Evolutionary conservation across 2,329 filamentous ascomycete species (phyloP).

Genomic region (Atkinsonella texensis): DNA sequence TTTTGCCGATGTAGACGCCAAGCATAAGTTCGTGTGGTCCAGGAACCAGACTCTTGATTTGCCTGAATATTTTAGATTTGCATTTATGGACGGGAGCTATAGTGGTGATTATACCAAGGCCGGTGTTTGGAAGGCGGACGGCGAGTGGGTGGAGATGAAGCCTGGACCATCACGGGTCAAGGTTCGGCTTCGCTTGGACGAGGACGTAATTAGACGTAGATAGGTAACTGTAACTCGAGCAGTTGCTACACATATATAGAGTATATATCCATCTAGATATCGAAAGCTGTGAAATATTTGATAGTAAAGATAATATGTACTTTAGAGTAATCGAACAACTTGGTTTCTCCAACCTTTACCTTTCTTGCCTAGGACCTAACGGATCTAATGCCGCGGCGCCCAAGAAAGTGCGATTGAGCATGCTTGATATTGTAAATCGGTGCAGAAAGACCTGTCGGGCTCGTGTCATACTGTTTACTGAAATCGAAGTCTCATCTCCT

Average conservation of each 20-base stretch:
- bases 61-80: conserved; percentile 70
- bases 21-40: conserved; percentile 45
- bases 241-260: not conserved
- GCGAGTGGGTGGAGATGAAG: conserved; percentile 55
- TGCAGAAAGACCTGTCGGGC: too few species aligned
- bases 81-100: conserved; percentile 52
- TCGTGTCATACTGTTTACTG: too few species aligned
- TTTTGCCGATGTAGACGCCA: conserved; percentile 40
- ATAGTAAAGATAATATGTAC: too few species aligned
- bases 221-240: not conserved
- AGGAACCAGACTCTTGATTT: conserved; percentile 31
- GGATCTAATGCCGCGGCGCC: too few species aligned
- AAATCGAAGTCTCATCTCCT: too few species aligned
- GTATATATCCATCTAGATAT: not conserved
- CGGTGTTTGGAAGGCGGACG: conserved; percentile 53
- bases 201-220: conserved; percentile 12
- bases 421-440: too few species aligned
- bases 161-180: conserved; percentile 43
- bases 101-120: conserved; percentile 65
- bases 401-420: too few species aligned
- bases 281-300: not conserved
- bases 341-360: too few species aligned
- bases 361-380: too few species aligned
- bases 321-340: too few species aligned
- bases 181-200: conserved; percentile 14